Base-by-base conservation (phyloP, 805 yeast species). In the Schwanniomyces occidentalis region DNA sequence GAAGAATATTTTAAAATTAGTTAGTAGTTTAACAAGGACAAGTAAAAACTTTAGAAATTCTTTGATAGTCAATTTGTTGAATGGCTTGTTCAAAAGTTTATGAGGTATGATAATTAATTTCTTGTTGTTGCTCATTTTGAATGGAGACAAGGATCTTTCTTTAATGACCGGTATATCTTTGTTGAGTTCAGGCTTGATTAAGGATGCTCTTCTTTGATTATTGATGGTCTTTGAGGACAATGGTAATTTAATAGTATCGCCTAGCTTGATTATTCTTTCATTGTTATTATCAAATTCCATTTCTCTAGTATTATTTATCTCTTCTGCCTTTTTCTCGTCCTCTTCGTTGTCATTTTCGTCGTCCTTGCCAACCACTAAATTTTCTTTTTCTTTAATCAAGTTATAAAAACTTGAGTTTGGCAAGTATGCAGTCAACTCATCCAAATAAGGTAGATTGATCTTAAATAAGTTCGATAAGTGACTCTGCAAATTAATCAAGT, bases 1-100 rank as follows among this genome's bases (percentile, higher is more conserved):
- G 26, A 61, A 51, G 16, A 67, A 44, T 1, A 45, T 43, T 34
- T 59, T 56, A 43, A 65, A 68, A 37, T 65, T 65, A 19, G 57
- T 48, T 3, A 68, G 30, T 4, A 68, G 54, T 39, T 67, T 65
- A 4, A 63, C 72, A 5, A 68, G 49, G 0, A 65, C 42, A 42
- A 59, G 53, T 5, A 68, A 48, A 35, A 68, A 65, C 37, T 49
- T 52, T 30, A 65, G 46, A 37, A 61, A 65, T 40, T 68, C 73
- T 34, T 56, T 56, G 12, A 63, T 51, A 16, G 63, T 48, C 19
- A 68, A 49, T 35, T 61, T 61, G 21, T 59, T 50, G 40, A 68
- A 62, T 8, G 73, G 72, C 33, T 65, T 63, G 38, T 54, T 59
- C 27, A 68, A 51, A n/a, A 68, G 63, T 39, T 58, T 58, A 39